These are phyloP conservation scores for Gossypium thurberi DNA, from an alignment of 345 rosid species.

Conservation along the genomic window DNA sequence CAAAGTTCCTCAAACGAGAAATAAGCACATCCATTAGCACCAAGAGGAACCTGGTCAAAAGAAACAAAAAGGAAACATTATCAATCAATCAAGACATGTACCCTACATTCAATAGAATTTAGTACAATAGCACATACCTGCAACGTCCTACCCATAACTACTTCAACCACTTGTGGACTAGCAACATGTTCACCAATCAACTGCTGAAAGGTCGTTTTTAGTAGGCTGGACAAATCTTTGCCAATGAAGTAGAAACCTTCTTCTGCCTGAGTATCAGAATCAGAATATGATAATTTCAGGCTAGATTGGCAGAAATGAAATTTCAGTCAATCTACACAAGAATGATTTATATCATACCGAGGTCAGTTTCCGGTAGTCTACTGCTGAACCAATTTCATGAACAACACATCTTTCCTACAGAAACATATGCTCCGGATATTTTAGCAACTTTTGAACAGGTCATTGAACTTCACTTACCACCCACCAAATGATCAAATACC, in stretches of 20 bases:
- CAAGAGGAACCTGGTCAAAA: constrained; percentile 56
- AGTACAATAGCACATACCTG: constrained; percentile 39
- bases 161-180: constrained; percentile 66
- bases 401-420: constrained; percentile 67
- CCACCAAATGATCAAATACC: neutral
- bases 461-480: neutral
- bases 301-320: constrained; percentile 15
- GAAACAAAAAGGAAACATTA: neutral
- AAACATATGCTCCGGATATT: constrained; percentile 15
- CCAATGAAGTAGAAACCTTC: constrained; percentile 92
- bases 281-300: constrained; percentile 8
- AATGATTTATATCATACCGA: constrained; percentile 42
- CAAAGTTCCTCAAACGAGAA: constrained; percentile 86
- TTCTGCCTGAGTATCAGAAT: constrained; percentile 54
- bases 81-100: neutral
- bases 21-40: constrained; percentile 89
- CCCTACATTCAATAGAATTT: neutral
- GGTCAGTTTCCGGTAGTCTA: constrained; percentile 85
- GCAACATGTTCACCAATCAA: constrained; percentile 52
- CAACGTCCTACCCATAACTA: constrained; percentile 85
- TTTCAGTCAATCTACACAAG: constrained; percentile 1
- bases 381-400: constrained; percentile 85
- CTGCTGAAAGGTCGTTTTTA: constrained; percentile 63
- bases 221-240: constrained; percentile 43
- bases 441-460: constrained; percentile 4